Conservation (phyloP, 257 asterid genomes). For the Solanum piurae region DNA sequence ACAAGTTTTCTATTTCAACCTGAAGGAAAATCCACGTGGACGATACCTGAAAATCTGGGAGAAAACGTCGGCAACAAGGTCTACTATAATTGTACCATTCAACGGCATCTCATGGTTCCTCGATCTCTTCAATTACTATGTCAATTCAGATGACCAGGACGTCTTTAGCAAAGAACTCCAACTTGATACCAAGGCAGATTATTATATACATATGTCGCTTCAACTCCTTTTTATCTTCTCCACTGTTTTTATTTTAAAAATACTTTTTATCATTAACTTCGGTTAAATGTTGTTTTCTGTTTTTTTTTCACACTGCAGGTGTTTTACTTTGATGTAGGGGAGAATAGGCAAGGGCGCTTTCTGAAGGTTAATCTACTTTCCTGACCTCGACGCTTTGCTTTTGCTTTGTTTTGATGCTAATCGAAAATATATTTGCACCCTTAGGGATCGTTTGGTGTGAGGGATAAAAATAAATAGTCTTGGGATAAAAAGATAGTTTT, state of each 20-base stretch:
- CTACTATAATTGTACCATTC: conserved; percentile 89
- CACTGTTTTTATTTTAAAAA: not conserved
- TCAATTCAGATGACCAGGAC: conserved; percentile 72
- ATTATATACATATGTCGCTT: not conserved
- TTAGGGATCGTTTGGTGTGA: no score
- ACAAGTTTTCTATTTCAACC: conserved; percentile 94
- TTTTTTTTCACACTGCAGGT: conserved; percentile 33
- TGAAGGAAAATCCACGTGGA: conserved; percentile 97
- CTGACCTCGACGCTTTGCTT: not conserved
- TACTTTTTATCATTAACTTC: conserved; percentile 1
- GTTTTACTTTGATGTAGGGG: conserved; percentile 89
- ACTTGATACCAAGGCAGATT: conserved; percentile 77
- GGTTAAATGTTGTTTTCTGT: not conserved
- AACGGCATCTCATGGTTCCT: conserved; percentile 96
- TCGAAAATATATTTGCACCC: not conserved
- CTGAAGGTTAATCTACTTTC: conserved; percentile 53
- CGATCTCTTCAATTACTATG: conserved; percentile 93
- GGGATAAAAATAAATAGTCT: no score
- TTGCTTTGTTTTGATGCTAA: not conserved
- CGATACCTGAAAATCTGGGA: conserved; percentile 91
- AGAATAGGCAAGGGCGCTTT: conserved; percentile 94
- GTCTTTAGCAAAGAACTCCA: conserved; percentile 86
- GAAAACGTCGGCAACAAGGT: conserved; percentile 94
- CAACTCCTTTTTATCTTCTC: not conserved
- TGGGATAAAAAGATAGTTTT: no score